A percentile compares a stretch with the other conserved stretches of the same genome.
Evolutionary conservation across 1,284 basidiomycete genomes (phyloP).

Genomic region (Leccinum subrobustum): DNA sequence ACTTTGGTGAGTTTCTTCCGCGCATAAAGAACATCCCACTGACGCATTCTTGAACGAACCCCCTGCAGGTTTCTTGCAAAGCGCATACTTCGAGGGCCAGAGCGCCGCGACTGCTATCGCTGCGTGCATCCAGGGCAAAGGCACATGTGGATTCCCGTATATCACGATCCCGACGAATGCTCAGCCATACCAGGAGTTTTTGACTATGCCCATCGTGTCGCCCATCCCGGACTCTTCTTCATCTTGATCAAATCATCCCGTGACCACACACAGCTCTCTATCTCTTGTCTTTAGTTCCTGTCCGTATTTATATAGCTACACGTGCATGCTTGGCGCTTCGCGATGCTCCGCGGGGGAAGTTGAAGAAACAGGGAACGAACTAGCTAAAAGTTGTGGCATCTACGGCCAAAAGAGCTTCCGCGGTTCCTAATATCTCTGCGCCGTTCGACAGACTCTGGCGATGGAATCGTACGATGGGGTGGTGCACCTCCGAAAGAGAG

Average conservation of each 20-base stretch:
- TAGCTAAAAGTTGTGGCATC: too few species aligned
- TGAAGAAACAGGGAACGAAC: too few species aligned
- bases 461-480: too few species aligned
- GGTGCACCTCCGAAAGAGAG: too few species aligned
- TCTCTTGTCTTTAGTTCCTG: background rate
- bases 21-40: background rate
- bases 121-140: conserved; percentile 36
- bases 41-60: background rate
- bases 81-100: conserved; percentile 44
- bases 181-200: conserved; percentile 20
- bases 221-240: background rate
- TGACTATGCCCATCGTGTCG: conserved; percentile 13
- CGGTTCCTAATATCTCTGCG: too few species aligned
- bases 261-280: background rate
- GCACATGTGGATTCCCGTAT: conserved; percentile 30
- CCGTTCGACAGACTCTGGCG: too few species aligned
- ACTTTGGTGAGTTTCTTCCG: conserved; percentile 46
- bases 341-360: background rate
- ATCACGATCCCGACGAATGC: conserved; percentile 27
- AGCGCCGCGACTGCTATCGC: conserved; percentile 36
- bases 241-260: background rate
- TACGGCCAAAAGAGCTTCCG: too few species aligned
- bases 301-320: background rate
- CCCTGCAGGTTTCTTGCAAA: conserved; percentile 41
- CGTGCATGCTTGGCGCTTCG: background rate